Conservation (phyloP, 192 early-diverging fungal species). For the Haplosporangium gracile region DNA sequence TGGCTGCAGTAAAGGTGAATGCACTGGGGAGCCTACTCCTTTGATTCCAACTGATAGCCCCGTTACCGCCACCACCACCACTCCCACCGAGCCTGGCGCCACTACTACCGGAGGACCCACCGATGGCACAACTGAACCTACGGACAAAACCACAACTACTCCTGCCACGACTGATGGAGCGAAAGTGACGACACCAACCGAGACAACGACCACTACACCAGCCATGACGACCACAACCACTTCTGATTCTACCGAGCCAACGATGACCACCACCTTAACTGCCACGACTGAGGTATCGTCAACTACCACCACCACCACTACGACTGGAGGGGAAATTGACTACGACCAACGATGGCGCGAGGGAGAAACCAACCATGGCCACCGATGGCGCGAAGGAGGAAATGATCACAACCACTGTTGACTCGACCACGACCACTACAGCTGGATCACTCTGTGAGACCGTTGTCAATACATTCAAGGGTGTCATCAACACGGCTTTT, state of each 20-base stretch:
- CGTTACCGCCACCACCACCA: background rate
- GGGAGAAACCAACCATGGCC: too few species aligned
- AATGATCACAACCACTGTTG: background rate
- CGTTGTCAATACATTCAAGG: background rate
- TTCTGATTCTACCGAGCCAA: background rate
- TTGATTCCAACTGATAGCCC: background rate
- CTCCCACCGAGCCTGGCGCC: background rate
- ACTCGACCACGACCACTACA: background rate
- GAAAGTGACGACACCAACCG: background rate
- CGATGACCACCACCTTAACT: background rate
- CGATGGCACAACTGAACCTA: background rate
- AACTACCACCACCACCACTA: background rate
- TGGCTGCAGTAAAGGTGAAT: background rate
- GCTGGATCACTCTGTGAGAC: background rate
- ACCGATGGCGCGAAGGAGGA: too few species aligned
- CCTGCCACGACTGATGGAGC: background rate
- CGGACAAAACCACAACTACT: background rate
- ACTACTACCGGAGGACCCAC: background rate
- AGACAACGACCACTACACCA: background rate
- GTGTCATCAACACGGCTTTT: background rate
- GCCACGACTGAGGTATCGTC: background rate
- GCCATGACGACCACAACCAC: background rate
- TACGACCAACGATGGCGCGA: too few species aligned
- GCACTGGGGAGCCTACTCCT: background rate
- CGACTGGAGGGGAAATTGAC: too few species aligned